Evolutionary conservation across 2,329 filamentous ascomycete genomes (phyloP).

Genomic region (Harringtonia lauricola): DNA sequence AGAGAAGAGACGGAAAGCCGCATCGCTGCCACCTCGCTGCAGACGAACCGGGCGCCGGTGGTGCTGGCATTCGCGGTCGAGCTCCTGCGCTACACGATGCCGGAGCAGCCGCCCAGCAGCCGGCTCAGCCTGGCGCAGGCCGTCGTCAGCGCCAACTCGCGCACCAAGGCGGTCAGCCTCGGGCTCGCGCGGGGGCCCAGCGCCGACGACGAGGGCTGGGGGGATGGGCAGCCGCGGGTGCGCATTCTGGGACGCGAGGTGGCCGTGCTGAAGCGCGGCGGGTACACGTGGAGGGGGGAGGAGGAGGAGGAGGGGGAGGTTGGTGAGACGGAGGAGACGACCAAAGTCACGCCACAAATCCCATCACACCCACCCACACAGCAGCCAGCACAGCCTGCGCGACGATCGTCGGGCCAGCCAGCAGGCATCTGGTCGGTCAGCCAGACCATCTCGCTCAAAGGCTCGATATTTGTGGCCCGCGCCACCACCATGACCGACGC

Average conservation of each 20-base stretch:
- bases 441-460: conserved; percentile 36
- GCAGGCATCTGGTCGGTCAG: conserved; percentile 36
- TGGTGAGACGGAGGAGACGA: neutral
- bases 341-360: conserved; percentile 4
- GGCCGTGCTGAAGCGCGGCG: conserved; percentile 64
- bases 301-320: conserved; percentile 16
- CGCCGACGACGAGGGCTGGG: conserved; percentile 62
- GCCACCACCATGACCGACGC: conserved; percentile 28
- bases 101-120: conserved; percentile 75
- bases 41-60: conserved; percentile 68
- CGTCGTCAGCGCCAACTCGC: conserved; percentile 71
- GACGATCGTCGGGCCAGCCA: conserved; percentile 7
- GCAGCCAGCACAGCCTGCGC: conserved; percentile 10
- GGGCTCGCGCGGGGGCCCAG: conserved; percentile 59
- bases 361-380: conserved; percentile 3
- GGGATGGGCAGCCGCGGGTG: conserved; percentile 63
- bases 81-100: conserved; percentile 69
- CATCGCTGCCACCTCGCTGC: conserved; percentile 45
- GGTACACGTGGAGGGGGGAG: conserved; percentile 50
- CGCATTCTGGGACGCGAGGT: conserved; percentile 64
- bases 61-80: conserved; percentile 71
- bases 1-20: conserved; percentile 32
- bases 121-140: conserved; percentile 74
- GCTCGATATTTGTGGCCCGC: conserved; percentile 48
- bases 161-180: conserved; percentile 63